A percentile compares a stretch with the other conserved stretches of the same genome.
Evolutionary conservation across 1,284 basidiomycete species (phyloP).

Genomic region (Rhodotorula sp.): DNA sequence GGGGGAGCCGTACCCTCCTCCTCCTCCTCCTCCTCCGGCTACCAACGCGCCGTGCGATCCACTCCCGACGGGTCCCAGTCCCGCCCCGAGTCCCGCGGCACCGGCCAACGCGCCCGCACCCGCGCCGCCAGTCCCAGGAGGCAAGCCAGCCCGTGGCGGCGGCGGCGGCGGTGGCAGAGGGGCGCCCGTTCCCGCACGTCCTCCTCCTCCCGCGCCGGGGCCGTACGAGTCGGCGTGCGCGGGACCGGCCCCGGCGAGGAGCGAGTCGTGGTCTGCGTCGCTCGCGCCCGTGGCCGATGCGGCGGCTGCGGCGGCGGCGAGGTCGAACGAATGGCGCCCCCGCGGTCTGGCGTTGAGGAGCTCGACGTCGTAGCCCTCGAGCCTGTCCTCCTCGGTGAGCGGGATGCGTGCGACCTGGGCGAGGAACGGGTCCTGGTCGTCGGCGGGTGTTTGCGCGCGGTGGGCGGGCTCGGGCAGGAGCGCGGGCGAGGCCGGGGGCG

Average conservation of each 20-base stretch:
- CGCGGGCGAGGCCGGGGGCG: too few relatives aligned
- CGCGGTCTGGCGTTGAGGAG: conserved; percentile 32
- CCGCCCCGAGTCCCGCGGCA: neutral
- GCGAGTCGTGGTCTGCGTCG: conserved; percentile 10
- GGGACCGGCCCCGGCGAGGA: neutral
- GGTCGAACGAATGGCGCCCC: conserved; percentile 17
- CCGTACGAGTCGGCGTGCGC: conserved; percentile 12
- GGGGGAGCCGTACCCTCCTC: neutral
- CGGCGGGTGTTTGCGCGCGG: too few relatives aligned
- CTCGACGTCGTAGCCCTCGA: conserved; percentile 39
- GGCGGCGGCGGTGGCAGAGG: too few relatives aligned
- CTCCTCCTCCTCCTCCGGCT: neutral
- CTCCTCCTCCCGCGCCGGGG: neutral
- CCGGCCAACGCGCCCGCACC: neutral
- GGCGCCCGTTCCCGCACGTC: neutral
- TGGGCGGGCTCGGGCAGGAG: too few relatives aligned
- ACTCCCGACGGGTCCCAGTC: neutral
- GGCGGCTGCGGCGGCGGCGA: neutral
- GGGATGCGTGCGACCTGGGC: conserved; percentile 26
- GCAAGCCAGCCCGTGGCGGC: neutral
- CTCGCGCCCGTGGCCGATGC: neutral
- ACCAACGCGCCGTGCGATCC: neutral
- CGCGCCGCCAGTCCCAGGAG: neutral
- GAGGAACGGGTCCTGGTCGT: conserved; percentile 33
- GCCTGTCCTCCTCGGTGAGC: conserved; percentile 37